Evolutionary conservation across 345 rosid species (phyloP).

Genomic region (Gossypium mustelinum): DNA sequence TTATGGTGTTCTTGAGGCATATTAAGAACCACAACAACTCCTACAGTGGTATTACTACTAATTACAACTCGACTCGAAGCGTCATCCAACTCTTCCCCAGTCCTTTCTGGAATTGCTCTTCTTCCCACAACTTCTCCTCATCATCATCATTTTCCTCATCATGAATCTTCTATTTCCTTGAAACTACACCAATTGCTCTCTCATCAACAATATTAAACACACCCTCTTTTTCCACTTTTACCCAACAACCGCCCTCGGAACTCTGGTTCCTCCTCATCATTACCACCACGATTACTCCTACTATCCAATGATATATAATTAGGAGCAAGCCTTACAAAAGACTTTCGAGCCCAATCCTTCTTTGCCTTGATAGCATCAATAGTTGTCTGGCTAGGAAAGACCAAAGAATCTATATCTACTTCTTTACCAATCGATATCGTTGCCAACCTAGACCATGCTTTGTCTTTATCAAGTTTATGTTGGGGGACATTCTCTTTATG

Average conservation of each 20-base stretch:
- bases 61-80: conserved; percentile 34
- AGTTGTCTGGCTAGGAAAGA: not conserved
- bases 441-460: conserved; percentile 28
- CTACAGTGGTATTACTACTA: conserved; percentile 26
- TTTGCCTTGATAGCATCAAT: conserved; percentile 10
- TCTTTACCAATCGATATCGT: conserved; percentile 26
- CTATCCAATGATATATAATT: conserved; percentile 56
- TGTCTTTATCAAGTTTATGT: conserved; percentile 13
- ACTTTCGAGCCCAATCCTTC: conserved; percentile 41
- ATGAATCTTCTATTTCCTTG: conserved; percentile 13
- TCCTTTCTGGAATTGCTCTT: conserved; percentile 83
- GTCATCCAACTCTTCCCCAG: conserved; percentile 79
- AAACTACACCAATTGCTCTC: conserved; percentile 20
- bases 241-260: conserved; percentile 57
- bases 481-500: conserved; percentile 17
- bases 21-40: conserved; percentile 24
- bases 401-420: not conserved
- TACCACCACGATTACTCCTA: conserved; percentile 32
- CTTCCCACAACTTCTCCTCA: conserved; percentile 86
- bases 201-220: conserved; percentile 64
- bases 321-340: conserved; percentile 9
- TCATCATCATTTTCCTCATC: conserved; percentile 49
- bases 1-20: conserved; percentile 30
- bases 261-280: conserved; percentile 81
- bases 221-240: conserved; percentile 41